Base-by-base conservation (phyloP, 768 basidiomycete species). In the Boletus subparvulus region DNA sequence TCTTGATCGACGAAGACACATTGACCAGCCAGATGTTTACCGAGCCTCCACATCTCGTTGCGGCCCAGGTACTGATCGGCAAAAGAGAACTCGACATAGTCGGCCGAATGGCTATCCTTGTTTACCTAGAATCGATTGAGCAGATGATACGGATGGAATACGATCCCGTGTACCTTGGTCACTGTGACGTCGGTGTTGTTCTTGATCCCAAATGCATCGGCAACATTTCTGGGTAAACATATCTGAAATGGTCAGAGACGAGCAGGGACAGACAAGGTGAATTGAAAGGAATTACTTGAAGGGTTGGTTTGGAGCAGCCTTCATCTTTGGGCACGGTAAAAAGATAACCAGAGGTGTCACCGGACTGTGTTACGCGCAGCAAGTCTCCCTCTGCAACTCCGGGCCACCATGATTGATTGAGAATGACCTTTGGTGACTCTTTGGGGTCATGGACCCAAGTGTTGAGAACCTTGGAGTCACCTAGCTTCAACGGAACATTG, bases 21-120 rank as follows among this genome's bases (percentile, higher is more conserved):
- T 63, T 87, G 86, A 10, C 86, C 87, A 28, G 86, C 85, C 16
- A 98, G 79, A 49, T 87, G 80, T 68, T 89, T 86, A n/a, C 86
- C 87, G 9, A 98, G 78, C 47, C 94, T 79, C 93, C 95, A 98
- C 94, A 97, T 96, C 62, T 98, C 97, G 58, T 90, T 93, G 45
- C 97, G 84, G 16, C 95, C 96, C 16, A 98, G 79, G 69, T 98
- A 98, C 67, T 96, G 94, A 69, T 97, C 94, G 60, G 92, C 90
- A 67, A 98, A 98, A 45, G 86, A 85, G 54, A 98, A 81, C 66
- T 98, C 96, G 48, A 98, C 80, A 66, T 87, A 88, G 58, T 90
- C 86, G 1, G 90, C 91, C 26, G 75, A 80, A 56, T 83, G 80
- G 37, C 74, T 73, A 8, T 78, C 75, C 61, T 79, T 83, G 60